phyloP scores from a whole-genome alignment of 176 grass and related monocot species.

The Eremochloa ophiuroides region DNA sequence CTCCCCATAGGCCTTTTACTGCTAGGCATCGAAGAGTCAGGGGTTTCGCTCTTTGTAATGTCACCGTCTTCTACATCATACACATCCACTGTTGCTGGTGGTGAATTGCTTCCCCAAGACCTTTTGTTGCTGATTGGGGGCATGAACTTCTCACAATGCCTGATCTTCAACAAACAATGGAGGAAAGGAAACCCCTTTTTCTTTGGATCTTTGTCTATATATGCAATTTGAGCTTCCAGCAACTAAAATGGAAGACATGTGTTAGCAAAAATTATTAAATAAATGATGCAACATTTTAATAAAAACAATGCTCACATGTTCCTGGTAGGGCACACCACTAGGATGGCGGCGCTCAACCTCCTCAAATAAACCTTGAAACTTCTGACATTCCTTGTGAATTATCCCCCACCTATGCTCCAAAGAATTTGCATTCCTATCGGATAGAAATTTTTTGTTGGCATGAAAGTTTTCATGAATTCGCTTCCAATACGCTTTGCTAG shows the following conservation, averaged over 20 bases:
- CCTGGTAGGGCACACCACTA: neutral
- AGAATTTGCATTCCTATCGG: neutral
- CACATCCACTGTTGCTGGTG: neutral
- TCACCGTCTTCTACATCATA: neutral
- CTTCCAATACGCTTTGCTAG: neutral
- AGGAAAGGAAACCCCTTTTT: neutral
- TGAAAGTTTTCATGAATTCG: neutral
- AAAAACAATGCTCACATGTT: neutral
- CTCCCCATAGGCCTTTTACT: neutral
- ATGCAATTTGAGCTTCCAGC: neutral
- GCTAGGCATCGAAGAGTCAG: neutral
- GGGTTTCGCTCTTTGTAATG: neutral
- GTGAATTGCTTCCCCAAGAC: neutral
- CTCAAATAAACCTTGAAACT: neutral
- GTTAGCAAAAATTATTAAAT: neutral
- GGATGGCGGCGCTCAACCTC: neutral
- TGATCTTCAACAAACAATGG: neutral
- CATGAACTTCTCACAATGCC: neutral
- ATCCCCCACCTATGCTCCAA: neutral
- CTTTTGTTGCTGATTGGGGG: neutral
- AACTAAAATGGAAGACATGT: neutral
- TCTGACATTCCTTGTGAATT: neutral
- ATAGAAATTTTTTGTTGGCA: neutral
- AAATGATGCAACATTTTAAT: neutral
- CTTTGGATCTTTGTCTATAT: neutral